These are phyloP conservation scores for Aspergillus caelatus DNA, from an alignment of 2,329 filamentous ascomycete species.

Conservation along the genomic window DNA sequence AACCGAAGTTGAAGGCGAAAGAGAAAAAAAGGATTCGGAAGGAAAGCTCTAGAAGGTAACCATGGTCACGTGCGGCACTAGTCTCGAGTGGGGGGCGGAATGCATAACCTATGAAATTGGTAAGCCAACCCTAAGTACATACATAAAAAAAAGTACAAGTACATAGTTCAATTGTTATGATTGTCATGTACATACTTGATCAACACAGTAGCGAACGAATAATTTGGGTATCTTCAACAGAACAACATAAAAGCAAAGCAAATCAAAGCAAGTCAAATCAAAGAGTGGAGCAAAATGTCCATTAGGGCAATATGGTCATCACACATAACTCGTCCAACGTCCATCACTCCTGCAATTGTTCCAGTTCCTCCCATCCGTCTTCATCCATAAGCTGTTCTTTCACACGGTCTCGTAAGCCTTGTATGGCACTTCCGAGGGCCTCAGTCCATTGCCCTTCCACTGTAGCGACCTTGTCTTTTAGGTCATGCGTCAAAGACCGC, in stretches of 20 bases:
- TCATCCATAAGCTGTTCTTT: conserved; percentile 71
- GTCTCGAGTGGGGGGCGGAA: not conserved
- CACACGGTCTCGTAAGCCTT: conserved; percentile 72
- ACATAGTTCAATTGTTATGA: no score
- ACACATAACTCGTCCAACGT: not conserved
- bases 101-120: not conserved
- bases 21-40: conserved; percentile 26
- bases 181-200: not conserved
- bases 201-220: not conserved
- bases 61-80: conserved; percentile 22
- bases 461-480: conserved; percentile 90
- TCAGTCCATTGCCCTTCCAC: conserved; percentile 91
- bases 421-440: conserved; percentile 77
- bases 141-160: no score
- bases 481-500: conserved; percentile 72
- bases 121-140: not conserved
- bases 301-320: conserved; percentile 9
- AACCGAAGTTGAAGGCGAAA: conserved; percentile 14
- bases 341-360: conserved; percentile 51
- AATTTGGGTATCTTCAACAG: conserved; percentile 17
- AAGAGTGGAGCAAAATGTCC: conserved; percentile 8
- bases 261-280: conserved; percentile 27
- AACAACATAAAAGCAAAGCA: conserved; percentile 8
- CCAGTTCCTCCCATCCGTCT: conserved; percentile 85
- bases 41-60: conserved; percentile 44